These are phyloP conservation scores for Botrytis aclada DNA, from an alignment of 2,329 filamentous ascomycete species.

Conservation along the genomic window DNA sequence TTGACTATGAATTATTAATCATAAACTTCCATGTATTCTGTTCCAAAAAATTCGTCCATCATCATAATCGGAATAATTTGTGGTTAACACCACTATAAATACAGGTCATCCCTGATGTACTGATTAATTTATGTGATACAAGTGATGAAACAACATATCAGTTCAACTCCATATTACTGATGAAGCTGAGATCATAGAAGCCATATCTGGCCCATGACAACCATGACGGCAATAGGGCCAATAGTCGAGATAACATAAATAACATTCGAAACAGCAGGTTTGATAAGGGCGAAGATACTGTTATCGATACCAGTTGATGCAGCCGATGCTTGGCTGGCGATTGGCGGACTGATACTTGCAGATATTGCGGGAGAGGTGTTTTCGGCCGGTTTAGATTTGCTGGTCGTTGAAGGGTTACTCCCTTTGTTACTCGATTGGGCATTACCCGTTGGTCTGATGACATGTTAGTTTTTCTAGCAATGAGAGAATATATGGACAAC, in stretches of 20 bases:
- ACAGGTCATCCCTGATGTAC: not conserved
- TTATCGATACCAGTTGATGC: conserved; percentile 16
- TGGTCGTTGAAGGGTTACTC: conserved; percentile 2
- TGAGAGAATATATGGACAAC: not conserved
- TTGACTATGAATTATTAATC: not conserved
- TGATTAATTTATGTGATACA: conserved; percentile 6
- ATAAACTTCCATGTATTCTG: conserved; percentile 6
- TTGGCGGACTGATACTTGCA: conserved; percentile 12
- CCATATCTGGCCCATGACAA: conserved; percentile 17
- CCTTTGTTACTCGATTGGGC: conserved; percentile 10
- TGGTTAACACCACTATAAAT: not conserved
- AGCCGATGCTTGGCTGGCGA: conserved; percentile 16
- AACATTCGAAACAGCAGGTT: conserved; percentile 7
- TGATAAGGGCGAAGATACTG: conserved; percentile 3
- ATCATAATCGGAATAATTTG: not conserved
- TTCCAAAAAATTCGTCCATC: conserved; percentile 13
- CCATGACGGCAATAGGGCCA: conserved; percentile 2
- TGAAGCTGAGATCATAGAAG: conserved; percentile 1
- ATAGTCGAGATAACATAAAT: conserved; percentile 7
- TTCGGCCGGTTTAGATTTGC: conserved; percentile 9
- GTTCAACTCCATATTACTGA: not conserved
- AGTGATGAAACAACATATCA: conserved; percentile 2
- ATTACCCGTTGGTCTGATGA: conserved; percentile 2
- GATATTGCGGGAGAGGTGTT: conserved; percentile 11
- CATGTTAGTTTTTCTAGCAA: not conserved